Conservation (phyloP, 208 protist species). For the Trypanosoma scelopori region DNA sequence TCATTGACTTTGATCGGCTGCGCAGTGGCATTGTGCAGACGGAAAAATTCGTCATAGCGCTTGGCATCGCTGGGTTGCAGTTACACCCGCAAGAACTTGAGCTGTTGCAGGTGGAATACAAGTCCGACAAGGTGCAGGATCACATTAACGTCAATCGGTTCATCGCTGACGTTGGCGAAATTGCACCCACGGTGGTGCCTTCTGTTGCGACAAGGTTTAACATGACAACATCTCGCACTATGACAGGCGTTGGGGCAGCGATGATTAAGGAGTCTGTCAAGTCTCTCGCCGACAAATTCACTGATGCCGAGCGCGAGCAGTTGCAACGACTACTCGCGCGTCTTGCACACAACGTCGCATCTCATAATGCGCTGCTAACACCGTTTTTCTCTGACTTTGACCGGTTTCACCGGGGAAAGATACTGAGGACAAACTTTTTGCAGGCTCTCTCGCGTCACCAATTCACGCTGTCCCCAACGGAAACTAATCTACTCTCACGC, state of each 20-base stretch:
- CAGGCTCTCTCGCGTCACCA: constrained; percentile 71
- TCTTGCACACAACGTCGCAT: constrained; percentile 53
- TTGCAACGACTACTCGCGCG: constrained; percentile 38
- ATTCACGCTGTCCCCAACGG: constrained; percentile 46
- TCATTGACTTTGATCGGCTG: constrained; percentile 83
- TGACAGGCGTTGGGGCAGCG: background rate
- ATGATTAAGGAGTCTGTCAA: constrained; percentile 10
- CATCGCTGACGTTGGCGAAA: constrained; percentile 38
- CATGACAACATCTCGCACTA: constrained; percentile 4
- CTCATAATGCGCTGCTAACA: constrained; percentile 69
- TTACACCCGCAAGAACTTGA: constrained; percentile 45
- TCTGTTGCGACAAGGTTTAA: constrained; percentile 24
- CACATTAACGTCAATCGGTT: constrained; percentile 48
- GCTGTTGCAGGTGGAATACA: constrained; percentile 48
- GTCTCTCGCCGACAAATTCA: constrained; percentile 18
- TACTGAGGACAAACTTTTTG: constrained; percentile 56
- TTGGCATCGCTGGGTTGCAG: constrained; percentile 66
- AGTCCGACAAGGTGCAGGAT: constrained; percentile 24
- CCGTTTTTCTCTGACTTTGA: constrained; percentile 91
- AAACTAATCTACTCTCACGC: constrained; percentile 37
- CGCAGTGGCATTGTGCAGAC: constrained; percentile 55
- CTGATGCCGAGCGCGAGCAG: constrained; percentile 25
- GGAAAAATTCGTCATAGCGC: constrained; percentile 59
- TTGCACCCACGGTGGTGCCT: constrained; percentile 27
- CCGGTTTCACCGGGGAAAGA: constrained; percentile 61